Conservation (phyloP, 1,284 basidiomycete species). For the Puccinia triticina region DNA sequence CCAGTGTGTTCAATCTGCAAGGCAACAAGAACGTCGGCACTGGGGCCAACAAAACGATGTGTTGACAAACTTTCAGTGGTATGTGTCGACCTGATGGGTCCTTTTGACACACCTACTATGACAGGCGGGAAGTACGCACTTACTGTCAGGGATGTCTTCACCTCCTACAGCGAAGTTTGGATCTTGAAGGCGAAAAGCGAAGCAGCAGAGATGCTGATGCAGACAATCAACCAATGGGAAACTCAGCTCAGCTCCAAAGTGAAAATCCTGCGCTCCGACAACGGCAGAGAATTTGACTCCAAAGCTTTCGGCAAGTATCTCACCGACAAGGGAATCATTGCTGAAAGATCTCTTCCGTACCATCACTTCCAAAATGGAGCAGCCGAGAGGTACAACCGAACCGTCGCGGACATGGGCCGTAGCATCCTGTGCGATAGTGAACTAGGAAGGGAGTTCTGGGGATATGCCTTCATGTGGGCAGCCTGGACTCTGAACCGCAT, state of each 20-base stretch:
- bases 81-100: conserved; percentile 5
- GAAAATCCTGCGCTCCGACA: background rate
- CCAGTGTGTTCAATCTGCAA: too few relatives aligned
- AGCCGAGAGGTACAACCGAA: background rate
- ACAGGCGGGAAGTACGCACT: background rate
- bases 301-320: background rate
- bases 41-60: too few relatives aligned
- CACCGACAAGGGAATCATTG: background rate
- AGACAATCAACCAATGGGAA: conserved; percentile 10
- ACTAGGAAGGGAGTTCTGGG: background rate
- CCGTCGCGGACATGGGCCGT: conserved; percentile 11
- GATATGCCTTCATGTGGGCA: background rate
- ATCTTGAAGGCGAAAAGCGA: too few relatives aligned
- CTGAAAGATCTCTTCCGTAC: background rate
- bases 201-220: background rate
- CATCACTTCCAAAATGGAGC: conserved; percentile 8
- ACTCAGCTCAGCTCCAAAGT: background rate
- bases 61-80: background rate
- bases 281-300: too few relatives aligned
- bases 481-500: background rate
- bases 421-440: background rate
- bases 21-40: too few relatives aligned
- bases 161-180: background rate
- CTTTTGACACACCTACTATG: conserved; percentile 9
- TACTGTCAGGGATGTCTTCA: background rate